A percentile compares a stretch with the other conserved stretches of the same genome.
Evolutionary conservation across 305 asterid genomes (phyloP).

Genomic region (Solanum hybrid): DNA sequence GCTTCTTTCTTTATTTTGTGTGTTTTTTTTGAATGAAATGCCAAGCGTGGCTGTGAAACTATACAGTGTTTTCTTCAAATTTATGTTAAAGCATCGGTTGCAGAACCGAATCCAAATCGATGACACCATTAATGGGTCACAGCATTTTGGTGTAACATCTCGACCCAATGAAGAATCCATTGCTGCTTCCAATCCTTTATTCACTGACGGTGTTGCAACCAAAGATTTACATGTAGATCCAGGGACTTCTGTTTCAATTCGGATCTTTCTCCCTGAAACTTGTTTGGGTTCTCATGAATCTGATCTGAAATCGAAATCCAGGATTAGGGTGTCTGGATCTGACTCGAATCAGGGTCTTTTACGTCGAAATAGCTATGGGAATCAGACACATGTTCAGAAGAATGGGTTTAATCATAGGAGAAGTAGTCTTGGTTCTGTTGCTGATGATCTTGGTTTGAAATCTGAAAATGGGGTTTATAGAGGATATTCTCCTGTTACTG

Average conservation of each 20-base stretch:
- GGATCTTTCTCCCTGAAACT: constrained; percentile 71
- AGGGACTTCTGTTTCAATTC: constrained; percentile 46
- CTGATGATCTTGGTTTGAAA: constrained; percentile 29
- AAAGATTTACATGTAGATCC: constrained; percentile 81
- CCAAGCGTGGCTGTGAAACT: constrained; percentile 85
- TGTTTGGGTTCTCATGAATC: constrained; percentile 38
- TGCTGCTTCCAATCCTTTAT: constrained; percentile 57
- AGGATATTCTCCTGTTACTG: constrained; percentile 53
- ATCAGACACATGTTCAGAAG: background rate
- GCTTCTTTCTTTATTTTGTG: background rate
- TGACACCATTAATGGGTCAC: constrained; percentile 13
- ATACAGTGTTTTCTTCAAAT: constrained; percentile 81
- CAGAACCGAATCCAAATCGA: constrained; percentile 60
- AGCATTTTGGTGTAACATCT: constrained; percentile 63
- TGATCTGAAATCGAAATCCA: constrained; percentile 11
- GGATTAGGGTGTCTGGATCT: constrained; percentile 8
- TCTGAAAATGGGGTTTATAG: constrained; percentile 39
- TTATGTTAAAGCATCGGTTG: constrained; percentile 73
- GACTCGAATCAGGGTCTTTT: background rate
- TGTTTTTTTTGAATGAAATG: constrained; percentile 31
- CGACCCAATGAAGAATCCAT: constrained; percentile 67
- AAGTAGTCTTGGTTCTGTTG: constrained; percentile 42
- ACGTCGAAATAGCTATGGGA: constrained; percentile 55
- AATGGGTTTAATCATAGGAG: constrained; percentile 26
- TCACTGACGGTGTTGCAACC: constrained; percentile 83